Evolutionary conservation across 2,329 filamentous ascomycete genomes (phyloP).

Genomic region (Intubia oerlemansii): DNA sequence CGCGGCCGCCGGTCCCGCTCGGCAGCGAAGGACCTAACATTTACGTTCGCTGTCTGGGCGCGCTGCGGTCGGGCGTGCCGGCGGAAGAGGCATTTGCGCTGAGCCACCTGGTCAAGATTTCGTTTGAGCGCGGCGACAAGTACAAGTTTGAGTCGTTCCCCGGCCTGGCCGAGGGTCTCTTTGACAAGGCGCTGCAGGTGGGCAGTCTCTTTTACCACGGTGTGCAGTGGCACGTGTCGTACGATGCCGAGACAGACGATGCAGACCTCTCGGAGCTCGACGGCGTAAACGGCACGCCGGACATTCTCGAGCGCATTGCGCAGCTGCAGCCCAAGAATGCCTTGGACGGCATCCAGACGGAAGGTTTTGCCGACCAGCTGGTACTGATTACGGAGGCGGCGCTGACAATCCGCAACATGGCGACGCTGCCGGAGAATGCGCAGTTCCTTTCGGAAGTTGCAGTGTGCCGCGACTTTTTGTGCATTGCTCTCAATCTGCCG

Average conservation of each 20-base stretch:
- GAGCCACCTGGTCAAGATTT: constrained; percentile 88
- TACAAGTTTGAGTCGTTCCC: constrained; percentile 88
- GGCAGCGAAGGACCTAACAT: constrained; percentile 68
- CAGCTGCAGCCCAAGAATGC: constrained; percentile 36
- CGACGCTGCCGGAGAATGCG: constrained; percentile 80
- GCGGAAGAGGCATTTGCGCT: constrained; percentile 83
- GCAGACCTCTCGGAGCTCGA: constrained; percentile 23
- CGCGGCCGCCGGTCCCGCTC: constrained; percentile 21
- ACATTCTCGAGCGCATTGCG: constrained; percentile 52
- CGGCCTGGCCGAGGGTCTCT: constrained; percentile 67
- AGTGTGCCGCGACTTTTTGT: constrained; percentile 60
- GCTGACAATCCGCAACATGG: constrained; percentile 84
- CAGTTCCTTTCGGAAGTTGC: constrained; percentile 55
- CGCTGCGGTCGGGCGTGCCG: constrained; percentile 57
- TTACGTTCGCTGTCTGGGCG: constrained; percentile 70
- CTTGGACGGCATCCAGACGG: constrained; percentile 46
- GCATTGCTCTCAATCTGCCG: constrained; percentile 63
- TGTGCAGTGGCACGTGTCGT: constrained; percentile 61
- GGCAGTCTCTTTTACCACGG: constrained; percentile 55
- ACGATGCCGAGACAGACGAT: constrained; percentile 30
- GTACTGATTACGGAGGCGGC: constrained; percentile 68
- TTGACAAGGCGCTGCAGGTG: constrained; percentile 65
- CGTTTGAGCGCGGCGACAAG: constrained; percentile 82
- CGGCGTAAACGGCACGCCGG: constrained; percentile 45
- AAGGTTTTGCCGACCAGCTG: constrained; percentile 47